Conservation (phyloP, 2,329 filamentous ascomycete species). For the Plenodomus lindquistii region DNA sequence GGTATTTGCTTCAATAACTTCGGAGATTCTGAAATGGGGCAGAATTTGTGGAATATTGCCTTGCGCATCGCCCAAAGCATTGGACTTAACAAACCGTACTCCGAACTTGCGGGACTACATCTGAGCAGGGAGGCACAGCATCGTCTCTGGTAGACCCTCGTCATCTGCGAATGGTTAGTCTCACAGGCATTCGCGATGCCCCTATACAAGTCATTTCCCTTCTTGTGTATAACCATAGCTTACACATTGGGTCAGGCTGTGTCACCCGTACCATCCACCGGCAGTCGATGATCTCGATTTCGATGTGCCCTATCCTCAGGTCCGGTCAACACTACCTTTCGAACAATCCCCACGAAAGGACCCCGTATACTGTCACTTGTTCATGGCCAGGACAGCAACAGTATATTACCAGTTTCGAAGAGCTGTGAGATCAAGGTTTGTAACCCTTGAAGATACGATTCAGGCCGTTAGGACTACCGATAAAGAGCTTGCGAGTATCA, state of each 20-base stretch:
- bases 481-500: background rate
- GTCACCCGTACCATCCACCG: background rate
- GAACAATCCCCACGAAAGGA: background rate
- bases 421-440: background rate
- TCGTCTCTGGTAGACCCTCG: constrained; percentile 4
- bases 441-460: background rate
- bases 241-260: background rate
- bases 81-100: background rate
- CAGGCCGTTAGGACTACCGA: background rate
- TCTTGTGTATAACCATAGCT: too few species aligned
- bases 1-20: constrained; percentile 3
- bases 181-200: too few species aligned
- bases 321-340: background rate
- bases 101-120: background rate
- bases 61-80: background rate
- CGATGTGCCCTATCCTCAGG: background rate
- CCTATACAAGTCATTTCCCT: too few species aligned
- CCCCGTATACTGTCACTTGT: constrained; percentile 3
- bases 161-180: constrained; percentile 4
- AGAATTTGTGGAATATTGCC: background rate
- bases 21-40: background rate
- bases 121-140: constrained; percentile 1
- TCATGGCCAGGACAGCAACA: constrained; percentile 3
- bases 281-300: background rate
- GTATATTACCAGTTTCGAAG: background rate